These are phyloP conservation scores for Zoysia japonica DNA, from an alignment of 176 grass and related monocot species.

Conservation along the genomic window DNA sequence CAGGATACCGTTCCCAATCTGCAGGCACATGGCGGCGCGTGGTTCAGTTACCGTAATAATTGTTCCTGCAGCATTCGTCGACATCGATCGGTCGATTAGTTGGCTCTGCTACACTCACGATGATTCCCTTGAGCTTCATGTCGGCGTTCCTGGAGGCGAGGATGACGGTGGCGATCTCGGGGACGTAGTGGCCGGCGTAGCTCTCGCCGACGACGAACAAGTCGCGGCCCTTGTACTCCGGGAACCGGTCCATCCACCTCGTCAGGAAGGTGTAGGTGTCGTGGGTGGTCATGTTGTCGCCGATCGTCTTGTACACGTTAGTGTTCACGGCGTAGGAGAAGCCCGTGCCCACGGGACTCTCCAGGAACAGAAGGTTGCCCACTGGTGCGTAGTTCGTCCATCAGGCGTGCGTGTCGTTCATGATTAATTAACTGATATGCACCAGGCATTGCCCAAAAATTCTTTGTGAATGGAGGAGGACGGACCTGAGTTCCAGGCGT, in stretches of 20 bases:
- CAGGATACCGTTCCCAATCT: constrained; percentile 51
- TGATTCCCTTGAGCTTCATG: constrained; percentile 50
- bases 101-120: constrained; percentile 19
- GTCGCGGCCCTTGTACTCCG: constrained; percentile 59
- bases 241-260: constrained; percentile 69
- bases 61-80: no score
- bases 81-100: neutral
- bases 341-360: constrained; percentile 63
- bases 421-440: neutral
- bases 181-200: constrained; percentile 72
- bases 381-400: constrained; percentile 1
- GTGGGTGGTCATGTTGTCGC: constrained; percentile 49
- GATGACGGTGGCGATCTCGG: constrained; percentile 53
- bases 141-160: constrained; percentile 11
- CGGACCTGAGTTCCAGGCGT: constrained; percentile 57
- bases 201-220: constrained; percentile 65
- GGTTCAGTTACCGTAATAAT: no score
- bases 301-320: constrained; percentile 42
- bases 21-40: neutral
- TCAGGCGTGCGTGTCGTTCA: neutral
- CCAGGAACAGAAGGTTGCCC: constrained; percentile 64
- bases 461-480: neutral
- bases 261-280: constrained; percentile 58
- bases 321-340: constrained; percentile 59
- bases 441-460: neutral